phyloP scores from a whole-genome alignment of 768 basidiomycete species.

The Hygrocybe punicea region DNA sequence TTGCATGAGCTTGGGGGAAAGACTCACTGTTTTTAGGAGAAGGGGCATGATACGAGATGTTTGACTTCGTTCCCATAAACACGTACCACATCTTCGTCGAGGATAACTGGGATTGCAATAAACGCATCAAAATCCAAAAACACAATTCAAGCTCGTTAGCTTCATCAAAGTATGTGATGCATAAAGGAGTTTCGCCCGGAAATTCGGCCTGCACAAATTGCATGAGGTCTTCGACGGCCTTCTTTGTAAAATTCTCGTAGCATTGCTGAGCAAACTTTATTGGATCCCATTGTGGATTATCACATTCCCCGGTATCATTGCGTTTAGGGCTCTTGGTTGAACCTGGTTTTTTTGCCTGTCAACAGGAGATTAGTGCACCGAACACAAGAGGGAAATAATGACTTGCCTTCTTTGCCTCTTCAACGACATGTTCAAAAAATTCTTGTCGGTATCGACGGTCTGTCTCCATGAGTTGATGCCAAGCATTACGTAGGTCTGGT shows the following conservation, averaged over 20 bases:
- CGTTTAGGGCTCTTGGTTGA: neutral
- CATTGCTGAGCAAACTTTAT: neutral
- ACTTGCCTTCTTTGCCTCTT: neutral
- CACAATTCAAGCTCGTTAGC: slow-evolving; percentile 8
- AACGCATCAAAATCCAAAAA: slow-evolving; percentile 14
- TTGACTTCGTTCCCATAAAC: slow-evolving; percentile 16
- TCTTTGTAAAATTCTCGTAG: neutral
- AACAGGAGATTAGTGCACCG: neutral
- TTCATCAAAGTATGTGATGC: slow-evolving; percentile 18
- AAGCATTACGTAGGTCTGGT: slow-evolving; percentile 9
- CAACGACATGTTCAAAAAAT: slow-evolving; percentile 1
- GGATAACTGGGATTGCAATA: slow-evolving; percentile 8
- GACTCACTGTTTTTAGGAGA: slow-evolving; percentile 5
- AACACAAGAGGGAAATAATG: neutral
- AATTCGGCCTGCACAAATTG: neutral
- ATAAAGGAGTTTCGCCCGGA: neutral
- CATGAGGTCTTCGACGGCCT: slow-evolving; percentile 2
- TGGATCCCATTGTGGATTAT: neutral
- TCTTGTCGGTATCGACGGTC: neutral
- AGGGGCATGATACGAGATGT: slow-evolving; percentile 11
- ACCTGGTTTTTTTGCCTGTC: neutral
- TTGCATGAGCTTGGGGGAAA: neutral
- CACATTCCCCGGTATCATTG: neutral
- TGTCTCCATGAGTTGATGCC: slow-evolving; percentile 15
- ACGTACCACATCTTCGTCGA: slow-evolving; percentile 12